Evolutionary conservation across 257 asterid species (phyloP), one percentile per base, ranked within the genome.

Genomic region (Petunia axillaris): DNA sequence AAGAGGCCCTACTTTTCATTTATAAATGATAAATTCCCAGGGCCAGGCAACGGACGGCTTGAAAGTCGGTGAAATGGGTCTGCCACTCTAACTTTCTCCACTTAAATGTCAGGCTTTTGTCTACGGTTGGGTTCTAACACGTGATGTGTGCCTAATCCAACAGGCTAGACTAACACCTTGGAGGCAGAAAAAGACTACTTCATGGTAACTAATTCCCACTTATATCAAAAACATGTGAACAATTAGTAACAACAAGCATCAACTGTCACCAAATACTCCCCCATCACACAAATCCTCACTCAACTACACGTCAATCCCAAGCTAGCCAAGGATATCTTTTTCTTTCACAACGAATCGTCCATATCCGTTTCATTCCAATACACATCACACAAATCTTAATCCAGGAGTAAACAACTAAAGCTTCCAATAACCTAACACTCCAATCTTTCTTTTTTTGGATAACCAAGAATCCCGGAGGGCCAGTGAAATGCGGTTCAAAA

Each of bases 211-310:
- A 71, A 40, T 5, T 2, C n/a, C 5, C 6, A 13, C 43, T 48
- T 70, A 43, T 10, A 48, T 46, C 25, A 70, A 16, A 16, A 25
- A 25, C 43, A 8, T 48, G 25, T 48, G 16, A 70, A 25, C 57
- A 70, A 4, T 48, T 48, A 25, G 25, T 25, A 25, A 71, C 77
- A 48, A 48, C 40, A 71, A 25, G 77, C 43, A 46, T 70, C 77
- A 46, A 70, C 10, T 70, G 16, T 70, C 35, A 71, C 58, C 44
- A 48, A 11, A 71, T 46, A 54, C 77, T 71, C 16, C 44, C n/a
- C 25, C 60, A 48, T 35, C 77, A 48, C 11, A 48, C 60, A 48
- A 48, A 48, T 71, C 60, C 48, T 71, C 77, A 71, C 11, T 71
- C 77, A 35, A 71, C 60, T 48, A 48, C 35, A 35, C 14, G 9